Evolutionary conservation across 768 basidiomycete genomes (phyloP).

Genomic region (Lentinula edodes): DNA sequence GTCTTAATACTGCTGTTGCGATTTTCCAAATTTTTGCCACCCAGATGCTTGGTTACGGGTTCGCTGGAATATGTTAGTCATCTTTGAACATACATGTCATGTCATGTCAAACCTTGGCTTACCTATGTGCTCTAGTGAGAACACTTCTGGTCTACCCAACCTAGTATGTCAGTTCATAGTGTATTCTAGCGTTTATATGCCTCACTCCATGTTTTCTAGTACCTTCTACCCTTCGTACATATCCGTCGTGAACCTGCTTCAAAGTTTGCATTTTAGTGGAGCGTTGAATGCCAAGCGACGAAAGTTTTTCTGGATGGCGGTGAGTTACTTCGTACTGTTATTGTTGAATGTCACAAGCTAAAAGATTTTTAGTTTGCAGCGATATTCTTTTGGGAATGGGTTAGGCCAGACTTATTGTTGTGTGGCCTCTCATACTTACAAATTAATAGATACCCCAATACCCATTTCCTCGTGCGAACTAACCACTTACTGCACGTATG

Average conservation of each 20-base stretch:
- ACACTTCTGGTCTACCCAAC: constrained; percentile 48
- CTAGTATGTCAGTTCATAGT: constrained; percentile 26
- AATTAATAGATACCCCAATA: constrained; percentile 4
- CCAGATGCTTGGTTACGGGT: constrained; percentile 33
- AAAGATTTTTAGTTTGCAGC: not conserved
- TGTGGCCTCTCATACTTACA: not conserved
- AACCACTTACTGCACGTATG: not conserved
- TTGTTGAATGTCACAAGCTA: not conserved
- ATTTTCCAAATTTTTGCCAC: constrained; percentile 54
- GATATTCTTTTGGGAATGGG: constrained; percentile 6
- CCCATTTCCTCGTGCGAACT: constrained; percentile 4
- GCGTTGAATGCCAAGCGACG: constrained; percentile 44
- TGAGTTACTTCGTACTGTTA: constrained; percentile 15
- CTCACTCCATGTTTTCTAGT: constrained; percentile 6
- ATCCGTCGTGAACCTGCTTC: constrained; percentile 45
- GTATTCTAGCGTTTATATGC: not conserved
- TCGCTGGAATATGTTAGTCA: constrained; percentile 27
- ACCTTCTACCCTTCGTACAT: constrained; percentile 50
- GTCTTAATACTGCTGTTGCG: constrained; percentile 42
- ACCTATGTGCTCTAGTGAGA: constrained; percentile 25
- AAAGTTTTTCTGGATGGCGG: constrained; percentile 52
- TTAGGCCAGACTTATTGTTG: not conserved
- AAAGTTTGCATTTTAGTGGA: constrained; percentile 47
- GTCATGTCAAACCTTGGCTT: not conserved
- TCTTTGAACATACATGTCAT: constrained; percentile 3